These are phyloP conservation scores for Candida ascalaphidarum DNA, from an alignment of 805 yeast species.

Conservation along the genomic window DNA sequence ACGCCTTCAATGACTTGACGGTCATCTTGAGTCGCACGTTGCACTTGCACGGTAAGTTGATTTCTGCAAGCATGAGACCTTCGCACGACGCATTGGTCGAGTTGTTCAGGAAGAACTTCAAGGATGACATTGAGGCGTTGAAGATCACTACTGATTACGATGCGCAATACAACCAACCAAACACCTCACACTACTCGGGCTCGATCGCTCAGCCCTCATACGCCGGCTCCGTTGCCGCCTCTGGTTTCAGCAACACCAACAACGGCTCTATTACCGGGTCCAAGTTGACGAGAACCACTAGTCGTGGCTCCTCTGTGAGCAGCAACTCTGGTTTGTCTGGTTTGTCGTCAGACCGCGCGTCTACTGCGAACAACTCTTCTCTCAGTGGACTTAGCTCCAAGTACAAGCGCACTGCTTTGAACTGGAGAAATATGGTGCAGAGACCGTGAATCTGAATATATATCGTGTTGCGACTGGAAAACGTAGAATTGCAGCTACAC, in stretches of 20 bases:
- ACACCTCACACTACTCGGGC: conserved; percentile 9
- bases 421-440: conserved; percentile 18
- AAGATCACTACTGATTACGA: conserved; percentile 28
- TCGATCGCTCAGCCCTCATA: conserved; percentile 1
- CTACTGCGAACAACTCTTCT: conserved; percentile 4
- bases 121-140: conserved; percentile 47
- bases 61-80: conserved; percentile 45
- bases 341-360: conserved; percentile 12
- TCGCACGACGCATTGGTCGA: conserved; percentile 63
- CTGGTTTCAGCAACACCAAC: conserved; percentile 4
- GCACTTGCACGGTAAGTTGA: conserved; percentile 56
- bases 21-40: conserved; percentile 58
- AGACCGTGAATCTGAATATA: too few relatives aligned
- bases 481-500: too few relatives aligned
- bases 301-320: conserved; percentile 6
- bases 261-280: conserved; percentile 9
- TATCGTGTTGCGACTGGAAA: too few relatives aligned
- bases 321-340: conserved; percentile 20
- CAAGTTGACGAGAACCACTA: conserved; percentile 14
- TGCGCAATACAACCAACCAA: conserved; percentile 15
- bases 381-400: conserved; percentile 4
- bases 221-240: conserved; percentile 11
- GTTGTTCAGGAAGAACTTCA: conserved; percentile 60
- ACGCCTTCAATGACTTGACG: conserved; percentile 62
- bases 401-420: conserved; percentile 27